phyloP scores from a whole-genome alignment of 129 eudicot species.

The Escallonia rubra region DNA sequence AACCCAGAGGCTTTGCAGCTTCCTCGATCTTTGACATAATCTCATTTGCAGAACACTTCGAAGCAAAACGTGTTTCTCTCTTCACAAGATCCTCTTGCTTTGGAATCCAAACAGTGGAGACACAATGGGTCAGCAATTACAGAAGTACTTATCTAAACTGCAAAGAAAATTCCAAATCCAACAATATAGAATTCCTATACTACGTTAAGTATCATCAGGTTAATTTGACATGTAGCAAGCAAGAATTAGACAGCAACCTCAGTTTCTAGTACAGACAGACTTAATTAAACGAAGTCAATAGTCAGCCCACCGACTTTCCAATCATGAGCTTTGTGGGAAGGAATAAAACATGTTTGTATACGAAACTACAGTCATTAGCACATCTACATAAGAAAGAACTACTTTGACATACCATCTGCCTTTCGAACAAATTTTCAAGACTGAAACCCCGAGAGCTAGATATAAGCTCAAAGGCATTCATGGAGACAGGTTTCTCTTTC shows the following conservation, averaged over 20 bases:
- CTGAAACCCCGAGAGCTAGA: slow-evolving; percentile 78
- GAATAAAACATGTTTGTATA: neutral
- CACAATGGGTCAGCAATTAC: neutral
- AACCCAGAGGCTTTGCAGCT: slow-evolving; percentile 88
- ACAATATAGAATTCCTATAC: neutral
- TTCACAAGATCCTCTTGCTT: slow-evolving; percentile 52
- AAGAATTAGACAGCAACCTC: neutral
- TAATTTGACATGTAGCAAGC: neutral
- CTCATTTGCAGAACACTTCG: slow-evolving; percentile 72
- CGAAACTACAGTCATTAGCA: neutral
- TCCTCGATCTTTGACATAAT: slow-evolving; percentile 87
- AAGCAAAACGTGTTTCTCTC: slow-evolving; percentile 86
- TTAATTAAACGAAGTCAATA: no score
- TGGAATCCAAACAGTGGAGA: slow-evolving; percentile 3
- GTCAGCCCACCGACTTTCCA: neutral
- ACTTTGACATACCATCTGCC: slow-evolving; percentile 47
- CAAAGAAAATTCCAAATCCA: neutral
- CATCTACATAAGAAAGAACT: neutral
- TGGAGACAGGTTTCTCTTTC: slow-evolving; percentile 88
- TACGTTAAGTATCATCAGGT: neutral
- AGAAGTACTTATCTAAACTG: neutral
- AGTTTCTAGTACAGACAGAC: neutral
- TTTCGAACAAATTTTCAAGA: slow-evolving; percentile 78
- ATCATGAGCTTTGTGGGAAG: neutral
- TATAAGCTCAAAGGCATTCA: slow-evolving; percentile 93